phyloP scores from a whole-genome alignment of 2,329 filamentous ascomycete genomes.

The Colletotrichum sp. region DNA sequence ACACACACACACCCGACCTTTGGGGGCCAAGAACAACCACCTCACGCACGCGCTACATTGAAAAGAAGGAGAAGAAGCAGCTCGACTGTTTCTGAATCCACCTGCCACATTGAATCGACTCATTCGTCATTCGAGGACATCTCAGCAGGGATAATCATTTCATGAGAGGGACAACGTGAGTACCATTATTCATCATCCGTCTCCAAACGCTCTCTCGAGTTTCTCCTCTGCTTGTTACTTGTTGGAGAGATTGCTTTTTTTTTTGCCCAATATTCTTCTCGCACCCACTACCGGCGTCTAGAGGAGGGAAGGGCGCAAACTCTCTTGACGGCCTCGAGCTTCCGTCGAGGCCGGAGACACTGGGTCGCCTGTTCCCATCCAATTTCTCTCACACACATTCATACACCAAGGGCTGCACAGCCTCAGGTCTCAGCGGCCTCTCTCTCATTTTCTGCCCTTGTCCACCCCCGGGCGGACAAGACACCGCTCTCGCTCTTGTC shows the following conservation, averaged over 20 bases:
- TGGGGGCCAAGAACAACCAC: neutral
- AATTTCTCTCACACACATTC: slow-evolving; percentile 20
- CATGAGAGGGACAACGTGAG: neutral
- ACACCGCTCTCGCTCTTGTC: slow-evolving; percentile 17
- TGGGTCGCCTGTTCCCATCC: slow-evolving; percentile 10
- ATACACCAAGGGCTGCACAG: slow-evolving; percentile 20
- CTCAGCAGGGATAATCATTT: neutral
- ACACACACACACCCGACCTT: neutral
- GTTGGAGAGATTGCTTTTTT: neutral
- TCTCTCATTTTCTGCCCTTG: slow-evolving; percentile 20
- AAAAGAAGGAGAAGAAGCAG: neutral
- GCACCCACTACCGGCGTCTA: neutral
- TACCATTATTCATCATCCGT: neutral
- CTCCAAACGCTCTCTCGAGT: slow-evolving; percentile 1
- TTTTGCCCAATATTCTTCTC: neutral
- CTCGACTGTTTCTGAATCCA: neutral
- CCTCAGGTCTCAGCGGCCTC: slow-evolving; percentile 17
- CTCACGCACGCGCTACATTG: neutral
- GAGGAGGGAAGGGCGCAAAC: neutral
- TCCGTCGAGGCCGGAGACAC: slow-evolving; percentile 7
- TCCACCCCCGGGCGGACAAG: slow-evolving; percentile 17
- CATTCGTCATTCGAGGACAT: neutral
- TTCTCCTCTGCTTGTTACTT: slow-evolving; percentile 16
- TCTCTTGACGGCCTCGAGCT: slow-evolving; percentile 4
- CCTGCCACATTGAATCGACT: neutral